Evolutionary conservation across 1,284 basidiomycete species (phyloP).

Genomic region (Chondrostereum purpureum): DNA sequence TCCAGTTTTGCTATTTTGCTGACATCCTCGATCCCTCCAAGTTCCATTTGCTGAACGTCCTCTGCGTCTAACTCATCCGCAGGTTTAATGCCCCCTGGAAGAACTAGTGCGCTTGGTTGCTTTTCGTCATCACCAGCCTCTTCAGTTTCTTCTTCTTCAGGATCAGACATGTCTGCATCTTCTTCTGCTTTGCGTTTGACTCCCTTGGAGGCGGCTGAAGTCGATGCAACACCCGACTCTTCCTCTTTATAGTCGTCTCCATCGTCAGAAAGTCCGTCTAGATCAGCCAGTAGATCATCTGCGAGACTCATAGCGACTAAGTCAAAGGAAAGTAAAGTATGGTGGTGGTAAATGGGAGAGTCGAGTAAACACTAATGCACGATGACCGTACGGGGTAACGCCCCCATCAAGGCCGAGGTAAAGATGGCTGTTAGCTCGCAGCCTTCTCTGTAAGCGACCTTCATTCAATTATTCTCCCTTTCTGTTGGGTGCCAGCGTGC

Average conservation of each 20-base stretch:
- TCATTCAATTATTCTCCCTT: too few species aligned
- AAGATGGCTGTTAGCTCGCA: too few species aligned
- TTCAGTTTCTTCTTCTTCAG: constrained; percentile 35
- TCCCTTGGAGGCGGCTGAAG: constrained; percentile 26
- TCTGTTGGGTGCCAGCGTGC: too few species aligned
- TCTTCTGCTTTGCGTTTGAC: constrained; percentile 56
- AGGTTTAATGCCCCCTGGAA: constrained; percentile 86
- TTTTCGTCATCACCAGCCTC: constrained; percentile 28
- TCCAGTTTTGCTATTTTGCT: constrained; percentile 85
- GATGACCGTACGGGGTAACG: too few species aligned
- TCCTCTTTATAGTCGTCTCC: constrained; percentile 49
- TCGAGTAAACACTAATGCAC: too few species aligned
- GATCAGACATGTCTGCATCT: constrained; percentile 47
- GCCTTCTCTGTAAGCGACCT: too few species aligned
- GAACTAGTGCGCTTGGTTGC: constrained; percentile 58
- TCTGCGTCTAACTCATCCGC: constrained; percentile 91
- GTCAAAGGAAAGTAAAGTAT: background rate
- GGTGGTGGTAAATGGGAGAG: too few species aligned
- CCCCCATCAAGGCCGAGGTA: too few species aligned
- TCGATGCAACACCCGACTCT: constrained; percentile 23
- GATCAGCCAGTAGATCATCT: constrained; percentile 84
- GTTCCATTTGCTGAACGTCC: constrained; percentile 89
- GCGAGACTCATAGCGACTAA: constrained; percentile 61
- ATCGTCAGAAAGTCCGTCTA: constrained; percentile 69
- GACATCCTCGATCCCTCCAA: constrained; percentile 79